Conservation (phyloP, 345 rosid species). For the Excoecaria agallocha region DNA sequence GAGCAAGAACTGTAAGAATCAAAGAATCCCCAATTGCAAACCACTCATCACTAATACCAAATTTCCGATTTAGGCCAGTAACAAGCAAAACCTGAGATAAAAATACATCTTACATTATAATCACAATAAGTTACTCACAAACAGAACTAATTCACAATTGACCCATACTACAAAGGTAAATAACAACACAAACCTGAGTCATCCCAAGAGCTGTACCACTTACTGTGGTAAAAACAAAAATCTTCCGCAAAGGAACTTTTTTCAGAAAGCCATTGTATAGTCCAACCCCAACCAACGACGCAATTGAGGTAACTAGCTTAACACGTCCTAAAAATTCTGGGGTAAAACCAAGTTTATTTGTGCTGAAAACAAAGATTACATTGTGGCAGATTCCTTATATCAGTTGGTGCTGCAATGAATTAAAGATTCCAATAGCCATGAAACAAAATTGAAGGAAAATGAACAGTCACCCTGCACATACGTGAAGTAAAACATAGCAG, state of each 20-base stretch:
- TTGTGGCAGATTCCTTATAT: neutral
- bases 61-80: constrained; percentile 67
- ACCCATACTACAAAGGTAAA: neutral
- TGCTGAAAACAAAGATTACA: constrained; percentile 44
- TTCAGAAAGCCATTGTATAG: constrained; percentile 89
- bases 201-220: constrained; percentile 83
- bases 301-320: constrained; percentile 82
- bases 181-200: constrained; percentile 68
- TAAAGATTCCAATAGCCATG: constrained; percentile 9
- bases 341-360: constrained; percentile 91
- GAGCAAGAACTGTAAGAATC: constrained; percentile 83
- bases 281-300: constrained; percentile 89
- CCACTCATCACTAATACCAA: constrained; percentile 94
- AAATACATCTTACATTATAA: neutral
- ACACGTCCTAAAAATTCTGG: constrained; percentile 96
- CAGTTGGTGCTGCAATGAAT: constrained; percentile 16
- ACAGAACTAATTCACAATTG: neutral
- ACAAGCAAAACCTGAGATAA: constrained; percentile 76
- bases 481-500: constrained; percentile 99
- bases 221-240: constrained; percentile 70
- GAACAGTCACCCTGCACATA: constrained; percentile 32
- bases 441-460: constrained; percentile 9
- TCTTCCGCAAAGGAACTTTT: constrained; percentile 70
- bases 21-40: constrained; percentile 95
- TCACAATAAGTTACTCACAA: neutral